Evolutionary conservation across 352 stramenopile genomes (phyloP), one percentile per base, ranked within the genome.

Genomic region (Blastocystis sp.): DNA sequence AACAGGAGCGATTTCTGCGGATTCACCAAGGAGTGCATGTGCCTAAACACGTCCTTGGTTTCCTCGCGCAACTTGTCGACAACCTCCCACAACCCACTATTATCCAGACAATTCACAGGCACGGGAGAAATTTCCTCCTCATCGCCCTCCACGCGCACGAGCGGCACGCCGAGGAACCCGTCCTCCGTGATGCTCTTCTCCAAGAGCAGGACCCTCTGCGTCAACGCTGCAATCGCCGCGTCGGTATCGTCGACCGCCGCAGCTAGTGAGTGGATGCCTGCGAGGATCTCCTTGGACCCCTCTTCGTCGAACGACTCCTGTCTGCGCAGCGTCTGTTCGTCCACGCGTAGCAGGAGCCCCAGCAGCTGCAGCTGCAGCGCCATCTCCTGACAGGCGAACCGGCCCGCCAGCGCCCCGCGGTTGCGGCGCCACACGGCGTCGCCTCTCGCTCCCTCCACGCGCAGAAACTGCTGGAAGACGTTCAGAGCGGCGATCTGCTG

Each of bases 371-470:
- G 36, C 27, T 81, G 69, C 48, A 81, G n/a, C 53, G n/a, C 24
- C 4, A 81, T 57, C 53, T 81, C 69, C 14, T 21, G 27, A 46
- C 27, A 48, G 21, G 36, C 21, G 11, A 36, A n/a, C 0, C 53
- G 36, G 36, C 21, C 24, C 36, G 29, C 24, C 40, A 63, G 44
- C 27, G 44, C 32, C 7, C 53, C 53, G 32, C 40, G 29, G 29
- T 81, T 81, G 2, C 69, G 69, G n/a, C 38, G 14, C 69, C 69
- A 81, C 8, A 81, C 29, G 21, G 46, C n/a, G 34, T 81, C 69
- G 14, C 69, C 69, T 44, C 63, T 54, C 24, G 44, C 48, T 63
- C 69, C 69, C 36, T 81, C 69, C 32, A 27, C 9, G 6, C 11
- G 8, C 27, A 81, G 29, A 32, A 81, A 81, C 46, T 46, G 16